These are phyloP conservation scores for Lentinula guzmanii DNA, from an alignment of 768 basidiomycete species.

Conservation along the genomic window DNA sequence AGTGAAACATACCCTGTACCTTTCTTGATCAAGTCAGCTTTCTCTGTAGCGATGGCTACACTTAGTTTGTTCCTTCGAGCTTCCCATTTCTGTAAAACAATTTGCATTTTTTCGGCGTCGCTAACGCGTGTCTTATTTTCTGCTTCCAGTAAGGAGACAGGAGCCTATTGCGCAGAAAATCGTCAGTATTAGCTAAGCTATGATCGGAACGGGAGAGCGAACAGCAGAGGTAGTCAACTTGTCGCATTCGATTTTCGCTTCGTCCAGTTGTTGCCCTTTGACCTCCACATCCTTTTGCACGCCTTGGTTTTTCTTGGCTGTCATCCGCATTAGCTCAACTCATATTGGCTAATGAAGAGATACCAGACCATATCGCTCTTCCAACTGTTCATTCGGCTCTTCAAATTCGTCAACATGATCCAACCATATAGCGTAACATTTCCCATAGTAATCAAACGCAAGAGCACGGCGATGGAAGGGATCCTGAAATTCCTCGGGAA, in stretches of 20 bases:
- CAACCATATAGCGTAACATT: conserved; percentile 65
- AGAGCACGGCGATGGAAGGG: conserved; percentile 69
- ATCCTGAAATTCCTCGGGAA: conserved; percentile 76
- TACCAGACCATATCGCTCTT: conserved; percentile 68
- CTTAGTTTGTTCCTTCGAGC: conserved; percentile 61
- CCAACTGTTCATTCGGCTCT: conserved; percentile 64
- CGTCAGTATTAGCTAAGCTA: neutral
- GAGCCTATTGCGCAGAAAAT: conserved; percentile 34
- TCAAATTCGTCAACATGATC: conserved; percentile 62
- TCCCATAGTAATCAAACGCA: conserved; percentile 68
- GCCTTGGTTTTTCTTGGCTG: conserved; percentile 70
- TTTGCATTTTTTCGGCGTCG: conserved; percentile 76
- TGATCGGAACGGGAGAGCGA: conserved; percentile 6
- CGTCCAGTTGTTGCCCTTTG: conserved; percentile 39
- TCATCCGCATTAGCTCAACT: neutral
- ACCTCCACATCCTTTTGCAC: conserved; percentile 59
- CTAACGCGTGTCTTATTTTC: conserved; percentile 58
- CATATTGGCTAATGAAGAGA: neutral
- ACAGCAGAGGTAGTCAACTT: conserved; percentile 62
- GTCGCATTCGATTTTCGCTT: conserved; percentile 46
- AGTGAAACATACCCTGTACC: conserved; percentile 28
- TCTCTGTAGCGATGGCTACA: conserved; percentile 61
- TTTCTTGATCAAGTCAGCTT: conserved; percentile 53
- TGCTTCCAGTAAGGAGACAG: conserved; percentile 56
- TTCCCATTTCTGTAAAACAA: conserved; percentile 67